phyloP scores from a whole-genome alignment of 140 eudicot species.

The Bidens hawaiensis region DNA sequence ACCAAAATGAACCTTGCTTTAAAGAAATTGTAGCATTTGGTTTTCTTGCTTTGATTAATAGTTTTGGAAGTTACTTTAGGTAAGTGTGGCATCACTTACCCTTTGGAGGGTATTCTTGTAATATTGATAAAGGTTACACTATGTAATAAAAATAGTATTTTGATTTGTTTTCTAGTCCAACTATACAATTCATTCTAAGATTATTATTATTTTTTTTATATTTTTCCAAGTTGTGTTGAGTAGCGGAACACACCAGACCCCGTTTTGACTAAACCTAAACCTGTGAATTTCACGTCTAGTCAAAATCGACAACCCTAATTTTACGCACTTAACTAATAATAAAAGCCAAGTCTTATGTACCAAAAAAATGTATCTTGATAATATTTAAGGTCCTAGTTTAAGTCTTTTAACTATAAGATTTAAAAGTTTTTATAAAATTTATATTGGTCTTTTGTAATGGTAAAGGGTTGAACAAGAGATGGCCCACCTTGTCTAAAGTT shows the following conservation, averaged over 20 bases:
- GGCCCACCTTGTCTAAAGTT: constrained; percentile 2
- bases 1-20: constrained; percentile 28
- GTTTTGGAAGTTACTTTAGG: constrained; percentile 20
- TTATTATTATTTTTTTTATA: background rate
- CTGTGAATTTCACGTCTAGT: background rate
- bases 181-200: background rate
- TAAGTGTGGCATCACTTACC: constrained; percentile 12
- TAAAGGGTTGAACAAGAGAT: too few species aligned
- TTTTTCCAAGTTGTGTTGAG: too few species aligned
- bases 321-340: background rate
- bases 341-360: background rate
- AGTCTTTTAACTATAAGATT: background rate
- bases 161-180: background rate
- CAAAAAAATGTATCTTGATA: background rate
- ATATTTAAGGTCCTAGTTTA: background rate
- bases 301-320: background rate
- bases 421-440: background rate
- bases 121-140: constrained; percentile 7
- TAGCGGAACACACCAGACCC: too few species aligned
- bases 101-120: constrained; percentile 26
- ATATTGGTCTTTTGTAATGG: background rate
- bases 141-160: constrained; percentile 6
- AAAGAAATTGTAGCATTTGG: constrained; percentile 18
- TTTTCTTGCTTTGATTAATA: constrained; percentile 1
- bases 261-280: background rate